Conservation (phyloP, 306 rosid species). For the Glycyrrhiza uralensis region DNA sequence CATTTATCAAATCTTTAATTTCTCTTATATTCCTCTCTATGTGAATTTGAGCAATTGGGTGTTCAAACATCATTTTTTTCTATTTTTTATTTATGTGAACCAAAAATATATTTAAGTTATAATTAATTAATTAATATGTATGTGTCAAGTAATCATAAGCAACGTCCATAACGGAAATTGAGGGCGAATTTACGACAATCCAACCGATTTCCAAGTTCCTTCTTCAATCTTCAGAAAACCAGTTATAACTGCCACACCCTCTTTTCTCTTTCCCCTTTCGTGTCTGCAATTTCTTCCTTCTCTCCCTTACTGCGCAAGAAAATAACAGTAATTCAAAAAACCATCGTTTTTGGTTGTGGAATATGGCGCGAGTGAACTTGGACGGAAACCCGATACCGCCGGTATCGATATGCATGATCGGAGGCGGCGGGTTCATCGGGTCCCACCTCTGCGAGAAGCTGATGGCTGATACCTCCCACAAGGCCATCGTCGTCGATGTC, state of each 20-base stretch:
- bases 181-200: conserved; percentile 5
- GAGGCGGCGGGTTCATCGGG: conserved; percentile 90
- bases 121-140: background rate
- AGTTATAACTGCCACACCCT: conserved; percentile 24
- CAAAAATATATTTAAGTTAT: too few species aligned
- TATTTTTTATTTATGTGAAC: too few species aligned
- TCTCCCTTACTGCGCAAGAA: background rate
- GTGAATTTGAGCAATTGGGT: too few species aligned
- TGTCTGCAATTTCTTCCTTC: background rate
- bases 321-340: too few species aligned
- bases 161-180: conserved; percentile 23
- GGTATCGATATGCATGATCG: conserved; percentile 75
- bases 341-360: too few species aligned
- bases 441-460: conserved; percentile 87
- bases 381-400: conserved; percentile 59
- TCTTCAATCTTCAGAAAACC: background rate
- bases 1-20: too few species aligned
- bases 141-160: background rate
- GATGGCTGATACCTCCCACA: conserved; percentile 67
- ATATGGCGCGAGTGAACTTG: conserved; percentile 53
- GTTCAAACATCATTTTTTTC: too few species aligned
- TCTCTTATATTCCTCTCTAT: too few species aligned
- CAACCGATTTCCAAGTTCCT: conserved; percentile 29
- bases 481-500: conserved; percentile 62
- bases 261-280: background rate